phyloP scores from a whole-genome alignment of 495 filamentous ascomycete genomes.

The Penicillium pulvis region DNA sequence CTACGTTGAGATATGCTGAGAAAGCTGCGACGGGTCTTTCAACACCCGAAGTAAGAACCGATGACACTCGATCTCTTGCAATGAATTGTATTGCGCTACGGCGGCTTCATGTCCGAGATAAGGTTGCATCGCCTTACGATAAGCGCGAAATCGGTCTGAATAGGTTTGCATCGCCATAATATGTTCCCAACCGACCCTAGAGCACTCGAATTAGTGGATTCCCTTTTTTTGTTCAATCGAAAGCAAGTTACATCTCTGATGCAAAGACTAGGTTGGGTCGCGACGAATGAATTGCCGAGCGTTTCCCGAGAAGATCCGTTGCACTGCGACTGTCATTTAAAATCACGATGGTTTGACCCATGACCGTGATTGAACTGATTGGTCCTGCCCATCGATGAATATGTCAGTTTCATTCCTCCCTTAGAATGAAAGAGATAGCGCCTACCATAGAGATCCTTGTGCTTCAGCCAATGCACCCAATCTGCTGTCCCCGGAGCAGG shows the following conservation, averaged over 20 bases:
- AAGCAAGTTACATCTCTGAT: constrained; percentile 36
- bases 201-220: constrained; percentile 1
- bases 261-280: constrained; percentile 38
- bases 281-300: constrained; percentile 43
- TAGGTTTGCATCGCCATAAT: constrained; percentile 37
- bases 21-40: constrained; percentile 34
- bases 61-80: constrained; percentile 43
- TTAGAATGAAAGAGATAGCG: too few relatives aligned
- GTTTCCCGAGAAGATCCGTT: constrained; percentile 46
- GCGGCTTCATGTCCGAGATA: constrained; percentile 27
- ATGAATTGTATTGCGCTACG: constrained; percentile 33
- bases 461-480: constrained; percentile 22
- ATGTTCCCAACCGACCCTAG: constrained; percentile 40
- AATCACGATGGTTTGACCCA: constrained; percentile 51
- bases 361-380: constrained; percentile 50
- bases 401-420: background rate
- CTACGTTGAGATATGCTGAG: constrained; percentile 45
- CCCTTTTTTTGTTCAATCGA: background rate
- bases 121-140: constrained; percentile 42
- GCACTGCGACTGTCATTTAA: constrained; percentile 43
- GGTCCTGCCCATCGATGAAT: constrained; percentile 26
- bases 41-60: constrained; percentile 47
- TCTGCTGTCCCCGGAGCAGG: constrained; percentile 12
- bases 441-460: constrained; percentile 21
- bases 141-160: constrained; percentile 38